phyloP scores from a whole-genome alignment of 2,329 filamentous ascomycete species.

The Pseudogymnoascus sp. region DNA sequence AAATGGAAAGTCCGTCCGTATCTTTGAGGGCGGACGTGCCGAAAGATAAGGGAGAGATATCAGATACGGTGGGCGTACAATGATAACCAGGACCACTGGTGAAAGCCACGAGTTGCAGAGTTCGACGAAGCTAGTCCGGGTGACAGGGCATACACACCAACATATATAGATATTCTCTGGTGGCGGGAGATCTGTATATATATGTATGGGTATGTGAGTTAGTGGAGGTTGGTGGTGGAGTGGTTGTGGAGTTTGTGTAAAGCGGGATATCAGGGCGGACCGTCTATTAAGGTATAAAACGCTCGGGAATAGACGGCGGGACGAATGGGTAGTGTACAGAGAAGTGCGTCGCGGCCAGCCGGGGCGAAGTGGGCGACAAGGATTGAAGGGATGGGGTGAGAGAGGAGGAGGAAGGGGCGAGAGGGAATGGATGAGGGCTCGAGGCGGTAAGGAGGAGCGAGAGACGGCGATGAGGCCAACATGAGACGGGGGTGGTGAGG shows the following conservation, averaged over 20 bases:
- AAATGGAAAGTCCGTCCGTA: not conserved
- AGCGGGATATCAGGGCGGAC: conserved; percentile 1
- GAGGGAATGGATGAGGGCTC: not conserved
- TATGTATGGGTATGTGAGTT: not conserved
- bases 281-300: conserved; percentile 1
- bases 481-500: not conserved
- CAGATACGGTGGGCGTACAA: not conserved
- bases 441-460: not conserved
- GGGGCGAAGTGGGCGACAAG: not conserved
- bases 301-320: not conserved
- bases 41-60: conserved; percentile 1
- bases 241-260: not conserved
- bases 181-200: not conserved
- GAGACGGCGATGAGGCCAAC: not conserved
- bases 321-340: not conserved
- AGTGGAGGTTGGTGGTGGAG: not conserved
- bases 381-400: not conserved
- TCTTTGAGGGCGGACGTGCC: not conserved
- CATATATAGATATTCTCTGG: not conserved
- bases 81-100: not conserved
- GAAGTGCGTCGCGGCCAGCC: not conserved
- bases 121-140: not conserved
- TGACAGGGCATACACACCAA: not conserved
- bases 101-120: not conserved
- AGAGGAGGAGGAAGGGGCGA: not conserved